Evolutionary conservation across 139 green algal genomes (phyloP).

Genomic region (Chlorella sp.): DNA sequence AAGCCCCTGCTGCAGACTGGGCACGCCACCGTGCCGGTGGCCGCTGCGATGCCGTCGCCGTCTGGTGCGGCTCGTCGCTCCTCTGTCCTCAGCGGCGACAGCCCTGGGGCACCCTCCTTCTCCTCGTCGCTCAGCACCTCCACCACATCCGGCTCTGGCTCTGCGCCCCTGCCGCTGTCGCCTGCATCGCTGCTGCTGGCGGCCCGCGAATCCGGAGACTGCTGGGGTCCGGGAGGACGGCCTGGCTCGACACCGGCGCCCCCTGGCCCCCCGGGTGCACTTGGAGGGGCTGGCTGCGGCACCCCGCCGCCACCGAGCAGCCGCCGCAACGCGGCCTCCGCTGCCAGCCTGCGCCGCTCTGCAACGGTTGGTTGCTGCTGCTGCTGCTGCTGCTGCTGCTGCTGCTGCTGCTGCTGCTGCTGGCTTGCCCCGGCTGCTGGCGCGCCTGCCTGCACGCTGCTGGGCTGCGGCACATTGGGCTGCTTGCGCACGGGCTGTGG

Average conservation of each 20-base stretch:
- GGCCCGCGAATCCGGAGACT: not conserved
- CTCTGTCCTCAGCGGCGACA: not conserved
- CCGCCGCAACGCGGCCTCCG: not conserved
- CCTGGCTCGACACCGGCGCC: not conserved
- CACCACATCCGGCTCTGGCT: not conserved
- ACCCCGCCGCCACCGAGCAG: no score
- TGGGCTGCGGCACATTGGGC: not conserved
- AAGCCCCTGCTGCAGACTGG: conserved; percentile 3
- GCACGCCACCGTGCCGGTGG: not conserved
- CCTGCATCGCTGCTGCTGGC: not conserved
- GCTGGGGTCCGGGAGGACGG: not conserved
- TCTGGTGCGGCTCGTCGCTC: not conserved
- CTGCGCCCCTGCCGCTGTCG: not conserved
- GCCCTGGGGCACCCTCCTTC: not conserved
- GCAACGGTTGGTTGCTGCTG: not conserved
- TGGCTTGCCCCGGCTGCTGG: no score
- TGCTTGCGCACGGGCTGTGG: not conserved
- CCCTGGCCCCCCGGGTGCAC: no score
- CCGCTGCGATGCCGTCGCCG: not conserved
- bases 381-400: not conserved
- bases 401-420: not conserved
- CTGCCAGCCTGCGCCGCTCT: not conserved
- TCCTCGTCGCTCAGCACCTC: not conserved
- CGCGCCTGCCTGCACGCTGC: no score
- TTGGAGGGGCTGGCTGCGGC: not conserved